Evolutionary conservation across 768 basidiomycete genomes (phyloP).

Genomic region (Mycena rebaudengoi): DNA sequence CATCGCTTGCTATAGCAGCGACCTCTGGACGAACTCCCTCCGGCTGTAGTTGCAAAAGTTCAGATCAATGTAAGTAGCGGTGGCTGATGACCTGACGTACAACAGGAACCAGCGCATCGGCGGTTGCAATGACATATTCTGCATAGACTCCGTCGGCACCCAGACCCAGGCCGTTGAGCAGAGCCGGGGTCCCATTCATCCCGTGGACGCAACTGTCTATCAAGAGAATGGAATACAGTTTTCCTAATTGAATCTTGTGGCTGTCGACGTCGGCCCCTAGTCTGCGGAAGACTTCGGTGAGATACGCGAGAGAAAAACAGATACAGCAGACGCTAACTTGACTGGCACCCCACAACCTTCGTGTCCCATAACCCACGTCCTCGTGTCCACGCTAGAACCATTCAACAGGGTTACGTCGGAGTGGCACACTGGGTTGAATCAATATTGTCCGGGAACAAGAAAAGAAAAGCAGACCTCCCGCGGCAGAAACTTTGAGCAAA

Average conservation of each 20-base stretch:
- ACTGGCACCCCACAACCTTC: conserved; percentile 21
- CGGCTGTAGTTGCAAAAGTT: conserved; percentile 2
- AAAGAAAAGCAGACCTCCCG: conserved; percentile 7
- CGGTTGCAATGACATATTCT: conserved; percentile 18
- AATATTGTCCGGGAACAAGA: too few relatives aligned
- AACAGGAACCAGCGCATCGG: conserved; percentile 20
- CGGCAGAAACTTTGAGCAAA: conserved; percentile 20
- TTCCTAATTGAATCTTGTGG: not conserved
- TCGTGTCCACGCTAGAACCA: conserved; percentile 7
- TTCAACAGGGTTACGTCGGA: conserved; percentile 18
- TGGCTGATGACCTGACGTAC: not conserved
- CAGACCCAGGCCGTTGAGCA: conserved; percentile 1
- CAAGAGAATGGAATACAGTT: conserved; percentile 17
- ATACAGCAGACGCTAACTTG: conserved; percentile 1
- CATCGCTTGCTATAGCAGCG: conserved; percentile 27
- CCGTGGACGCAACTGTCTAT: conserved; percentile 8
- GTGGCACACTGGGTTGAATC: conserved; percentile 14
- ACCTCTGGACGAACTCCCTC: conserved; percentile 14
- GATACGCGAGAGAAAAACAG: not conserved
- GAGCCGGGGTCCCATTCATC: not conserved
- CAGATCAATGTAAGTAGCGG: not conserved
- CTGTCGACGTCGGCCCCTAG: conserved; percentile 24
- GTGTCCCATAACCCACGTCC: conserved; percentile 20
- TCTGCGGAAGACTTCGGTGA: not conserved
- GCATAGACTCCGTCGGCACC: conserved; percentile 25